Base-by-base conservation (phyloP, 2,329 filamentous ascomycete species). In the Apiospora aurea region DNA sequence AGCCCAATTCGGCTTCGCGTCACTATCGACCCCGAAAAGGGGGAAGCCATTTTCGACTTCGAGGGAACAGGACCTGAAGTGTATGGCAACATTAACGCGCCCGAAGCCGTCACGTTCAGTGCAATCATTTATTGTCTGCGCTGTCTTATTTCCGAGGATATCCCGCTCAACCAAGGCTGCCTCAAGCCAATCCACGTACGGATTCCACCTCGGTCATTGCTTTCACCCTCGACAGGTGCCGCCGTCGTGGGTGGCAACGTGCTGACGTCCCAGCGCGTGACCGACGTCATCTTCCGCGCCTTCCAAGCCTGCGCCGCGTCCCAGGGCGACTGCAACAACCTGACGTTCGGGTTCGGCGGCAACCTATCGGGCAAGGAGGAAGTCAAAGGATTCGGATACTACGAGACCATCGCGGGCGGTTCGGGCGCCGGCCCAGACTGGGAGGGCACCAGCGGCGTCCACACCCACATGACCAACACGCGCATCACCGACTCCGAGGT, bases 71-170 rank as follows among this genome's bases (percentile, higher is more conserved):
- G 93, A 0, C 90, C 91, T 0, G 91, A 95, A 81, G 91, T 93
- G 16, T 93, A 93, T 76, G 91, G 86, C 46, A 94, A 94, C 76
- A 91, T 90, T 81, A 94, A 94, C 77, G 92, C 93, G 0, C 93
- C 93, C 0, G 89, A 93, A 81, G 92, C 93, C 1, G 91, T 95
- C 57, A 94, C 92, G 0, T 94, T 93, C 81, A 91, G 88, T 4
- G 93, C 93, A 34, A 94, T 94, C 76, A 94, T 95, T 76, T 95
- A 95, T 84, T 94, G 92, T 77, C 84, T 95, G 29, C 89, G 93
- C 44, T 93, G 90, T 76, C 85, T 95, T 72, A 94, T 95, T 77
- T 90, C 88, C 44, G 89, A 93, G 77, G 92, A 94, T 75, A 94
- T 95, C 14, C 93, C 93, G 0, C 85, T 95, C 3, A 95, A 95